phyloP scores from a whole-genome alignment of 1,139 yeast species.

The Trichomonascaceae sp. region DNA sequence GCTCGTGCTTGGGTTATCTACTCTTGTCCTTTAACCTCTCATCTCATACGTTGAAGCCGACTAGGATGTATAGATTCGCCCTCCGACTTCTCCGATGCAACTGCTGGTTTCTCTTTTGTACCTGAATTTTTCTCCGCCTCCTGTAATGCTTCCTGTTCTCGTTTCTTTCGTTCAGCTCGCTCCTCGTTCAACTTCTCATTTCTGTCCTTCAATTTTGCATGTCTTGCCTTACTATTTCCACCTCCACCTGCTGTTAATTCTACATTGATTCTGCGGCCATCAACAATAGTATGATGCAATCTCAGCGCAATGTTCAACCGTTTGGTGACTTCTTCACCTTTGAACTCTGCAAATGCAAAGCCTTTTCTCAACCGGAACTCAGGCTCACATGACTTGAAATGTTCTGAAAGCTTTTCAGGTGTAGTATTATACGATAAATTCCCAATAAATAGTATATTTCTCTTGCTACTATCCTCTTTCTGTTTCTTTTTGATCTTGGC shows the following conservation, averaged over 20 bases:
- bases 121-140: slow-evolving; percentile 14
- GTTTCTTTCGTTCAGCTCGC: slow-evolving; percentile 39
- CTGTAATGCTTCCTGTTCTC: slow-evolving; percentile 24
- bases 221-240: slow-evolving; percentile 71
- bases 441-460: slow-evolving; percentile 70
- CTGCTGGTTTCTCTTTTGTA: slow-evolving; percentile 3
- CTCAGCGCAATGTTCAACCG: slow-evolving; percentile 68
- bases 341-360: slow-evolving; percentile 88
- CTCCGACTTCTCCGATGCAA: neutral
- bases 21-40: no score
- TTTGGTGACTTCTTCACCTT: slow-evolving; percentile 59
- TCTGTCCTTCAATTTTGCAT: slow-evolving; percentile 68
- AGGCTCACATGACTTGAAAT: slow-evolving; percentile 71
- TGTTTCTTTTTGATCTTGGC: slow-evolving; percentile 21
- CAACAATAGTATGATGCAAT: slow-evolving; percentile 68
- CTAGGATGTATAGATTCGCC: slow-evolving; percentile 8
- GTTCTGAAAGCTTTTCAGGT: slow-evolving; percentile 57
- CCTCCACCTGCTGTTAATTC: slow-evolving; percentile 98
- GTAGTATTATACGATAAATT: slow-evolving; percentile 73
- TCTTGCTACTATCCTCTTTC: slow-evolving; percentile 14
- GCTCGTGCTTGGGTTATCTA: neutral
- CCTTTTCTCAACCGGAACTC: slow-evolving; percentile 74
- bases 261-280: slow-evolving; percentile 76
- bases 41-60: slow-evolving; percentile 2
- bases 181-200: slow-evolving; percentile 68